Evolutionary conservation across 2,329 filamentous ascomycete genomes (phyloP).

Genomic region (Colletotrichum sublineola): DNA sequence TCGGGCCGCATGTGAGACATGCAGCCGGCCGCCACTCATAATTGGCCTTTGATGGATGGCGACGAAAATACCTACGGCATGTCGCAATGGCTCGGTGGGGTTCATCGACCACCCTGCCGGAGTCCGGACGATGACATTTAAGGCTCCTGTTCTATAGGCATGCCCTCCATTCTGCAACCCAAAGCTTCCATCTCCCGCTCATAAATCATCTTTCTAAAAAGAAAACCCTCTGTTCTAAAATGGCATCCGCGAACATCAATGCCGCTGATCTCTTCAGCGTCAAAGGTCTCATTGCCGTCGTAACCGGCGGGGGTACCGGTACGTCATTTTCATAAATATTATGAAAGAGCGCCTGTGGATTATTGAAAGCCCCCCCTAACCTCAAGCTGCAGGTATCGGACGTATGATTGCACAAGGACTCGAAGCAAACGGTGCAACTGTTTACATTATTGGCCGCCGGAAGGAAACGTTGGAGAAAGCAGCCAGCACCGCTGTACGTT

Average conservation of each 20-base stretch:
- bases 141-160: not conserved
- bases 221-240: not conserved
- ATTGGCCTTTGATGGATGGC: not conserved
- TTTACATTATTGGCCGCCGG: slow-evolving; percentile 66
- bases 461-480: slow-evolving; percentile 58
- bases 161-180: too few species aligned
- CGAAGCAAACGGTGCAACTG: slow-evolving; percentile 63
- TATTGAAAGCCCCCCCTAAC: not conserved
- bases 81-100: slow-evolving; percentile 36
- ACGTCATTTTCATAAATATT: not conserved
- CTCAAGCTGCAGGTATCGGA: slow-evolving; percentile 58
- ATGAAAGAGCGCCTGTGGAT: not conserved
- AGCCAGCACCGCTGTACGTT: slow-evolving; percentile 49
- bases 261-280: slow-evolving; percentile 59
- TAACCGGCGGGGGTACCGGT: slow-evolving; percentile 63
- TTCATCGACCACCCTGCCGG: slow-evolving; percentile 23
- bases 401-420: slow-evolving; percentile 64
- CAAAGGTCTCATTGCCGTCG: slow-evolving; percentile 65
- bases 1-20: not conserved
- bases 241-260: slow-evolving; percentile 41
- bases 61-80: slow-evolving; percentile 7
- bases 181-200: too few species aligned
- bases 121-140: not conserved
- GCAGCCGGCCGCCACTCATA: slow-evolving; percentile 9
- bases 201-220: not conserved